phyloP scores from a whole-genome alignment of 2,329 filamentous ascomycete genomes.

The Ceratocystiopsis brevicomis region DNA sequence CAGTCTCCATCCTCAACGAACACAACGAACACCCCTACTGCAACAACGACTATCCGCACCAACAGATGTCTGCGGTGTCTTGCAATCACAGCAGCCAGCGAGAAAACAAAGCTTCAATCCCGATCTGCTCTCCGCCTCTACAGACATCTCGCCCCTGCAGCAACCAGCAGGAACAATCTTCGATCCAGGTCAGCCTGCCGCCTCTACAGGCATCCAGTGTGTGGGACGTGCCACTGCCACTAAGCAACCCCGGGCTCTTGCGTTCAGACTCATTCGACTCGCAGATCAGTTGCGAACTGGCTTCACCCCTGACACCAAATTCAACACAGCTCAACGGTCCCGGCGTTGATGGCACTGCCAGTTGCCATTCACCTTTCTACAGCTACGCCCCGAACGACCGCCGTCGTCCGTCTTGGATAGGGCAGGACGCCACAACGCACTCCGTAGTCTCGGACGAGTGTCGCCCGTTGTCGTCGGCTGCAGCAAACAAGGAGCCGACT shows the following conservation, averaged over 20 bases:
- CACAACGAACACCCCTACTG: too few relatives aligned
- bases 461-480: constrained; percentile 15
- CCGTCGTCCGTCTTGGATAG: not conserved
- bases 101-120: too few relatives aligned
- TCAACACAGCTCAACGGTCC: constrained; percentile 18
- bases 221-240: too few relatives aligned
- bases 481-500: constrained; percentile 7
- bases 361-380: constrained; percentile 9
- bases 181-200: constrained; percentile 5
- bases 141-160: too few relatives aligned
- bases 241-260: constrained; percentile 36
- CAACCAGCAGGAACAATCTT: too few relatives aligned
- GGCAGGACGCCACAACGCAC: not conserved
- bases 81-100: too few relatives aligned
- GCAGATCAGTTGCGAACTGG: constrained; percentile 32
- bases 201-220: constrained; percentile 4
- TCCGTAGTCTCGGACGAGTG: constrained; percentile 7
- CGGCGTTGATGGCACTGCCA: not conserved
- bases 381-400: constrained; percentile 16
- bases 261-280: constrained; percentile 45
- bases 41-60: too few relatives aligned
- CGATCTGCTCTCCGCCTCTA: too few relatives aligned
- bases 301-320: constrained; percentile 36
- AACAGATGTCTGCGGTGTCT: too few relatives aligned
- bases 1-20: too few relatives aligned